Evolutionary conservation across 768 basidiomycete species (phyloP), one percentile per base, ranked within the genome.

Genomic region (Psilocybe cyanescens): DNA sequence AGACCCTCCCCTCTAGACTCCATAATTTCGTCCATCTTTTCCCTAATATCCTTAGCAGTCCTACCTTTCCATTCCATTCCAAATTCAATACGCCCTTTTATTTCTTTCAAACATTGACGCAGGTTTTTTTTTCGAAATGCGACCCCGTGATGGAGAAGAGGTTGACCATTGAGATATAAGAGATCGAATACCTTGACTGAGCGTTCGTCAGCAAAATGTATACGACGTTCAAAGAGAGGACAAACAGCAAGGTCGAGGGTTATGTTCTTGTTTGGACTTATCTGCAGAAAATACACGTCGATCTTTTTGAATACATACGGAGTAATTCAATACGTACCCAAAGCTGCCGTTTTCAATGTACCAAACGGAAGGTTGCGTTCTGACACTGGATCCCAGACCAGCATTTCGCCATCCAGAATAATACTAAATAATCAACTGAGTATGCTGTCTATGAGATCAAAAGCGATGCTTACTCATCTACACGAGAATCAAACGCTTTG

Each of bases 151-250:
- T 89, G 81, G 50, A 95, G 81, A 2, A 97, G 82, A 3, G 89
- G 89, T 70, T 83, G 81, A n/a, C 89, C 90, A 65, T 96, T 95
- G 60, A 97, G 81, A 70, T 92, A 95, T 0, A 99, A 79, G 19
- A 99, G 79, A 73, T 99, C 97, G 70, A 99, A 99, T 8, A 99
- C 85, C 75, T 97, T 99, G 85, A 97, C 96, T 98, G 41, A 16
- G 41, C 6, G 63, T 1, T 12, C 39, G 52, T 41, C 16, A 41
- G 55, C 16, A 60, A 28, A 24, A 33, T 9, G 4, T 24, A 3
- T 35, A 14, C 5, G 39, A 57, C 24, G 37, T 37, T 35, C 17
- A 60, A 11, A 9, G 31, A 12, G 14, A 44, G 30, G 31, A 68
- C 91, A 65, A 70, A 96, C 95, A 96, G 76, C 96, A 97, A 2